Evolutionary conservation across 176 grass and related monocot genomes (phyloP).

Genomic region (Aegilops tauschii): DNA sequence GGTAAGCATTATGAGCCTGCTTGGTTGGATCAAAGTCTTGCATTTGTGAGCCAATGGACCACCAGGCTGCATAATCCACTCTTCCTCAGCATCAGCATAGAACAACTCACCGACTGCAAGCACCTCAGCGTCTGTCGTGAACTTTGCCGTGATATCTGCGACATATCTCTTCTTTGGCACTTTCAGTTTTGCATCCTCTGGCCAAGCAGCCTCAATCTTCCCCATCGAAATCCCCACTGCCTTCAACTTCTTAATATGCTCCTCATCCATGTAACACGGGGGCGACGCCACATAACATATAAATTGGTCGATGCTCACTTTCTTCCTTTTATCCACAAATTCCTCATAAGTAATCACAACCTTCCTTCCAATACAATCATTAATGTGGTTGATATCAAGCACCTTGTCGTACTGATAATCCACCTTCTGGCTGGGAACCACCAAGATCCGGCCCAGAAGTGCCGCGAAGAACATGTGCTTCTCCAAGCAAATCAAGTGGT

Average conservation of each 20-base stretch:
- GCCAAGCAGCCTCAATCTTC: constrained; percentile 80
- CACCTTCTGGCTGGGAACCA: constrained; percentile 76
- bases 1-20: constrained; percentile 68
- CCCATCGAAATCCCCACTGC: constrained; percentile 64
- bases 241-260: constrained; percentile 82
- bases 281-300: constrained; percentile 79
- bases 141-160: constrained; percentile 70
- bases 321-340: constrained; percentile 61
- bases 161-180: constrained; percentile 80
- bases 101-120: constrained; percentile 92
- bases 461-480: constrained; percentile 98
- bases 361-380: constrained; percentile 71
- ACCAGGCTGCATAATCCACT: constrained; percentile 87
- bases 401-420: constrained; percentile 78
- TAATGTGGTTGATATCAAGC: constrained; percentile 85
- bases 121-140: constrained; percentile 68
- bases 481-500: constrained; percentile 97
- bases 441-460: constrained; percentile 65
- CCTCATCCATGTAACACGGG: constrained; percentile 89
- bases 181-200: constrained; percentile 87
- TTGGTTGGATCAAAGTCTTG: constrained; percentile 80
- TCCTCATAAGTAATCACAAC: constrained; percentile 83
- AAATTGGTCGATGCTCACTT: constrained; percentile 87
- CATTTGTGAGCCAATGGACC: constrained; percentile 87
- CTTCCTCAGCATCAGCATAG: constrained; percentile 84